These are phyloP conservation scores for Diplodia sapinea DNA, from an alignment of 2,329 filamentous ascomycete genomes.

Conservation along the genomic window DNA sequence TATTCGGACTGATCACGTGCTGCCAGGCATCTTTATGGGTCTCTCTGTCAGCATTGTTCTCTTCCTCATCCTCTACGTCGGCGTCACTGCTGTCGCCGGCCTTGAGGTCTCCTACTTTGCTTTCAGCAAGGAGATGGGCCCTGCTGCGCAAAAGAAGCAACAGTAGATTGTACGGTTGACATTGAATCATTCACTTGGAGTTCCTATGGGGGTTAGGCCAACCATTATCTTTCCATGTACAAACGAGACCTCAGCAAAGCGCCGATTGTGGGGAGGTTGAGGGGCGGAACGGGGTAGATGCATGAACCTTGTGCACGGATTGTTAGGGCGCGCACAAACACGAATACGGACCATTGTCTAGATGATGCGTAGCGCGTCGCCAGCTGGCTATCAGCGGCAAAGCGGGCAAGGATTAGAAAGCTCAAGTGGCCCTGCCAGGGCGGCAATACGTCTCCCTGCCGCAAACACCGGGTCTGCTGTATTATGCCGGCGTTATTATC, in stretches of 20 bases:
- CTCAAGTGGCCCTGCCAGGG: not conserved
- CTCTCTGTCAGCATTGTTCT: constrained; percentile 73
- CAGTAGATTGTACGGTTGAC: constrained; percentile 51
- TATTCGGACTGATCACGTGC: not conserved
- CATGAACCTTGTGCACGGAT: not conserved
- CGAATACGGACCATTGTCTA: not conserved
- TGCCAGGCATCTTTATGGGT: constrained; percentile 84
- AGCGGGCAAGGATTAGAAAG: not conserved
- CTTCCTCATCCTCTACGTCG: constrained; percentile 78
- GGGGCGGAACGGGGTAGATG: not conserved
- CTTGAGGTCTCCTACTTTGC: constrained; percentile 91
- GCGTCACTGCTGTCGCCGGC: constrained; percentile 75
- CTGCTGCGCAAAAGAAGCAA: constrained; percentile 84
- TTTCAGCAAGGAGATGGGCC: constrained; percentile 95
- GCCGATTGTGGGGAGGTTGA: constrained; percentile 20
- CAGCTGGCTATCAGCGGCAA: not conserved
- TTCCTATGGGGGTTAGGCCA: not conserved
- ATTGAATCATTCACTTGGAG: constrained; percentile 13
- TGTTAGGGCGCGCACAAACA: not conserved
- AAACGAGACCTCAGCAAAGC: constrained; percentile 17
- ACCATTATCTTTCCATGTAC: constrained; percentile 19
- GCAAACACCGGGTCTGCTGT: not conserved
- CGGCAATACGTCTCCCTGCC: not conserved
- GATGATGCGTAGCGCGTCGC: not conserved
- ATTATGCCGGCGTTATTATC: not conserved